Evolutionary conservation across 495 filamentous ascomycete species (phyloP), one percentile per base, ranked within the genome.

Genomic region (Schizothecium vesticola): DNA sequence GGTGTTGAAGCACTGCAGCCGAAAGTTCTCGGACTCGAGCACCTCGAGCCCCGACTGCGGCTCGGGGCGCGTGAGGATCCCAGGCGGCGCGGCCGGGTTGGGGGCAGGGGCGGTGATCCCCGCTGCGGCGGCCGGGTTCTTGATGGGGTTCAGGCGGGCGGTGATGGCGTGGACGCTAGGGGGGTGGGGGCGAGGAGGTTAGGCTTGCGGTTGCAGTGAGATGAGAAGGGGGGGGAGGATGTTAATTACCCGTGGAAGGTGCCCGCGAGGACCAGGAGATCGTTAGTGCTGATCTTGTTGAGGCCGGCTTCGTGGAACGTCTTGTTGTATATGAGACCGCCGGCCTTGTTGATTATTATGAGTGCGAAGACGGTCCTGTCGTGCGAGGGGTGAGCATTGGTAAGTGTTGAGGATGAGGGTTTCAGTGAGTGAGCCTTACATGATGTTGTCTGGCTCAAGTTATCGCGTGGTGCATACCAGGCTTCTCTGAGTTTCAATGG

Each of bases 341-440:
- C 95, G 61, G 95, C 93, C 84, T 98, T 98, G 83, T 97, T 97
- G 82, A 99, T 97, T 72, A 99, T 91, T 70, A 98, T 91, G 67
- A 99, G 88, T 63, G 92, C 89, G 80, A 94, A 93, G 75, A 99
- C 90, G 65, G 92, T 90, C 95, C 94, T 97, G 72, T 21, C 6
- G n/a, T 16, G 28, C 51, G 2, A 0, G 6, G 11, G 29, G 31
- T 23, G 22, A 43, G 31, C 29, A 11, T 33, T 33, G 61, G 59
- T 25, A 10, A 59, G 59, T 9, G 16, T 13, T 13, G 25, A 12
- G 24, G 24, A 28, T 7, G 59, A 25, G 26, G 22, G n/a, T 61
- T 51, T 51, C 43, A 51, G 43, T 51, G 43, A 51, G 43, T 51
- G 43, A 51, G 43, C 43, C 43, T 51, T n/a, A 51, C 43, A 51